phyloP scores from a whole-genome alignment of 345 rosid species.

The Jatropha curcas region DNA sequence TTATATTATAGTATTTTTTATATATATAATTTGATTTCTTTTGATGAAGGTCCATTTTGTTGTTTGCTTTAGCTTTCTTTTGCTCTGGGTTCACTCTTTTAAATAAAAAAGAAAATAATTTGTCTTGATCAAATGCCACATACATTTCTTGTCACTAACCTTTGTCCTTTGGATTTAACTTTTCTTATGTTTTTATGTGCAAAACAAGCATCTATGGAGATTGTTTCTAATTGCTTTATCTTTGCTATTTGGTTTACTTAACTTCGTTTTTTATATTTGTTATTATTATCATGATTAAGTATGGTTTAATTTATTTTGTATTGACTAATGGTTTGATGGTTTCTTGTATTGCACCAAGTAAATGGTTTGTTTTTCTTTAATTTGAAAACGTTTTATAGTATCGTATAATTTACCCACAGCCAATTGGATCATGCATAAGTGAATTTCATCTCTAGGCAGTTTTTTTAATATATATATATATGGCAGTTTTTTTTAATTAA shows the following conservation, averaged over 20 bases:
- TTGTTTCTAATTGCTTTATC: slow-evolving; percentile 2
- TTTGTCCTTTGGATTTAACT: slow-evolving; percentile 23
- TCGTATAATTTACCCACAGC: too few species aligned
- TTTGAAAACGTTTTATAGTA: too few species aligned
- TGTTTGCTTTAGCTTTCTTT: slow-evolving; percentile 8
- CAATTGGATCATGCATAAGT: too few species aligned
- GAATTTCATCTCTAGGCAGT: too few species aligned
- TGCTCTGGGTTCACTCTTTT: slow-evolving; percentile 4
- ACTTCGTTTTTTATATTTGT: not conserved
- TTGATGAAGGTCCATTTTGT: slow-evolving; percentile 16
- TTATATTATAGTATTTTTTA: not conserved
- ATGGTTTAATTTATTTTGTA: not conserved
- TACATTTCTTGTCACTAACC: not conserved
- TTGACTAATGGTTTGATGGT: too few species aligned
- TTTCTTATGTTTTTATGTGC: slow-evolving; percentile 22
- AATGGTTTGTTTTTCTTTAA: too few species aligned
- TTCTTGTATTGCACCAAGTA: too few species aligned
- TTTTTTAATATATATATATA: too few species aligned
- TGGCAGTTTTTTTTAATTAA: too few species aligned
- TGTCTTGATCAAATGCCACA: slow-evolving; percentile 9
- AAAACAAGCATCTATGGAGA: slow-evolving; percentile 17
- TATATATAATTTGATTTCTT: not conserved
- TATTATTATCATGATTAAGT: not conserved
- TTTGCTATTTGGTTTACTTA: not conserved
- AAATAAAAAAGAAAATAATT: not conserved